phyloP scores from a whole-genome alignment of 2,329 filamentous ascomycete genomes.

The Neospermospora avenae region DNA sequence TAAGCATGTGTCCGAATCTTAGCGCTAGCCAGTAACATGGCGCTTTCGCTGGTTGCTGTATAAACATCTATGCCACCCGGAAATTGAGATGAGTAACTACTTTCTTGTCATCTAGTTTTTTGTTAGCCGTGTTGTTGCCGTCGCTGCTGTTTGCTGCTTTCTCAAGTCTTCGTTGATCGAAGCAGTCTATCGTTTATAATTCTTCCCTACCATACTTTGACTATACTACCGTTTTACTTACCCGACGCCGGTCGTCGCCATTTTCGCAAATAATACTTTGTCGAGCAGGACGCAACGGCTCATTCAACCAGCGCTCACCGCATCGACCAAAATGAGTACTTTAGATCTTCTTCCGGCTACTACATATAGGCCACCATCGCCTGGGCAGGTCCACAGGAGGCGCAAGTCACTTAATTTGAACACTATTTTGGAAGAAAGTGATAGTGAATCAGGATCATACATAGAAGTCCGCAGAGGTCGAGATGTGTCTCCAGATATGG shows the following conservation, averaged over 20 bases:
- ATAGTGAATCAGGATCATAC: slow-evolving; percentile 35
- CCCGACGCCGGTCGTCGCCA: slow-evolving; percentile 32
- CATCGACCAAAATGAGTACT: slow-evolving; percentile 33
- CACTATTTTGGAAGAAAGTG: slow-evolving; percentile 63
- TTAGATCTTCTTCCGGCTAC: slow-evolving; percentile 44
- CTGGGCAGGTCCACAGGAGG: slow-evolving; percentile 51
- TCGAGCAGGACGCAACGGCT: slow-evolving; percentile 20
- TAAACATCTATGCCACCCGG: slow-evolving; percentile 29
- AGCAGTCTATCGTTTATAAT: slow-evolving; percentile 38
- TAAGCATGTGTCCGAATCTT: slow-evolving; percentile 21
- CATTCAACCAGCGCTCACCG: slow-evolving; percentile 17
- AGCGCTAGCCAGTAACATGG: slow-evolving; percentile 25
- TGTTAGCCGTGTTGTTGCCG: slow-evolving; percentile 2
- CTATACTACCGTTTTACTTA: slow-evolving; percentile 12
- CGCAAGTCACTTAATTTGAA: slow-evolving; percentile 51
- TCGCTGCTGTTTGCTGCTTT: slow-evolving; percentile 18
- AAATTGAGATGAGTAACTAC: slow-evolving; percentile 12
- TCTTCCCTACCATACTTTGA: slow-evolving; percentile 8
- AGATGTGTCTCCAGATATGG: slow-evolving; percentile 37
- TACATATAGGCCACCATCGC: slow-evolving; percentile 46
- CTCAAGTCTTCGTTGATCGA: slow-evolving; percentile 38
- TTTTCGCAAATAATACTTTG: slow-evolving; percentile 19
- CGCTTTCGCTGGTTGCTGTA: slow-evolving; percentile 17
- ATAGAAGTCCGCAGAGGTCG: slow-evolving; percentile 34
- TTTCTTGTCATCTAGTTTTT: slow-evolving; percentile 22